These are phyloP conservation scores for Trametes polyzona DNA, from an alignment of 1,284 basidiomycete species.

Conservation along the genomic window DNA sequence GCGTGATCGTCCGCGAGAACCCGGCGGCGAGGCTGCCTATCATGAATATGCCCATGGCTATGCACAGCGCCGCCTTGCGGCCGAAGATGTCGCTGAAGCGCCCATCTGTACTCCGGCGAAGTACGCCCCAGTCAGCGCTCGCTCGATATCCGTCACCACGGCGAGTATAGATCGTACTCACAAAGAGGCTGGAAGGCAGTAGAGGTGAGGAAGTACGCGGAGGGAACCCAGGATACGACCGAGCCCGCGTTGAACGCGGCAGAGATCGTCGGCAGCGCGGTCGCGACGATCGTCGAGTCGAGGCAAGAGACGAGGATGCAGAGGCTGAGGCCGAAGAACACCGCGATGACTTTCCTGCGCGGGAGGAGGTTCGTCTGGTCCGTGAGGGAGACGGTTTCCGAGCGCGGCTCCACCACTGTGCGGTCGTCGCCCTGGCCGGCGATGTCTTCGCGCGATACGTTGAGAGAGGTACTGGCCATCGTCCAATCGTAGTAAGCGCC, in stretches of 20 bases:
- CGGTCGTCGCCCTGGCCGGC: conserved; percentile 8
- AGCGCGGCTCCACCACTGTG: conserved; percentile 14
- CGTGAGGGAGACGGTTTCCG: conserved; percentile 43
- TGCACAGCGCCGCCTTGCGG: conserved; percentile 64
- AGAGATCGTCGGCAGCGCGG: conserved; percentile 71
- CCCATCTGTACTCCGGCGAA: conserved; percentile 47
- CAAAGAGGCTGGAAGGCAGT: conserved; percentile 65
- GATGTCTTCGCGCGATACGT: neutral
- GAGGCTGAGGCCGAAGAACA: conserved; percentile 64
- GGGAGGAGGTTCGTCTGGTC: conserved; percentile 83
- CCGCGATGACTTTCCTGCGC: conserved; percentile 62
- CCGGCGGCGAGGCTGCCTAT: conserved; percentile 63
- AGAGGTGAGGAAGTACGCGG: conserved; percentile 65
- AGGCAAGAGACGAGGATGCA: conserved; percentile 60
- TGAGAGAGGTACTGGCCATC: too few relatives aligned
- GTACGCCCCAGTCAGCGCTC: neutral
- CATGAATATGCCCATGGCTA: conserved; percentile 65
- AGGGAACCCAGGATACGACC: conserved; percentile 72
- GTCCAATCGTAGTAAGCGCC: too few relatives aligned
- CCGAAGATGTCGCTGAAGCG: conserved; percentile 80
- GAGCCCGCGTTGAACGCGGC: conserved; percentile 70
- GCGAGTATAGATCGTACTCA: conserved; percentile 18
- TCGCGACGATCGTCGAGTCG: conserved; percentile 71
- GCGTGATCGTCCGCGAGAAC: conserved; percentile 63
- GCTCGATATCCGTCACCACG: too few relatives aligned